Evolutionary conservation across 1,284 basidiomycete genomes (phyloP), one percentile per base, ranked within the genome.

Genomic region (Marasmius sp.): DNA sequence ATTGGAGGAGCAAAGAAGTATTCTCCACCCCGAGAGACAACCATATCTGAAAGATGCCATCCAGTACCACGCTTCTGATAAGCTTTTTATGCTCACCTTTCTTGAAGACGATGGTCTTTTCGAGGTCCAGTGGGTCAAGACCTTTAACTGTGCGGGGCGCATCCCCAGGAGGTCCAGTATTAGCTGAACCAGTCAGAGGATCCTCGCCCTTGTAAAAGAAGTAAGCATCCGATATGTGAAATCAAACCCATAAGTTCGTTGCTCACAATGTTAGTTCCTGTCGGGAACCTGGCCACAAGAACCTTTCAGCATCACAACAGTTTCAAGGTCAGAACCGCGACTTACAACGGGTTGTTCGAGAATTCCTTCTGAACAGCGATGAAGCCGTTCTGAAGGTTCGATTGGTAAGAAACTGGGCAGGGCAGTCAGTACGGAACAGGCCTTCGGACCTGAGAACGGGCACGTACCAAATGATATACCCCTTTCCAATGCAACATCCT

Each of bases 1-100:
- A 77, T 69, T 11, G 75, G 72, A 2, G 75, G 75, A 22, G 70
- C 60, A 66, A 77, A 77, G 68, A 77, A 76, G 65, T 77, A 77
- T 57, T 73, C 74, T 55, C 76, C 76, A 16, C 76, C 75, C 10
- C 69, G 68, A 1, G 74, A 72, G 6, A 71, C 63, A 36, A 77
- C 71, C 55, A 73, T 75, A 47, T 74, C 71, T 63, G 56, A 27
- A 6, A 34, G 14, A 18, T n/a, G n/a, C n/a, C 18, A 37, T 8
- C 11, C 37, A 14, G 22, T 58, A 9, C 50, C 10, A 33, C 16
- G 10, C 10, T 16, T 14, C 20, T 20, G 11, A 11, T 9, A 16
- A 16, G 50, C n/a, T 16, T 33, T 14, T 3, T 33, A 9, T 52
- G 10, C 50, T 52, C 34, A 52, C 50, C 50, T 22, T 22, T 11